Base-by-base conservation (phyloP, 192 early-diverging fungal species). In the Kappamyces sp. region DNA sequence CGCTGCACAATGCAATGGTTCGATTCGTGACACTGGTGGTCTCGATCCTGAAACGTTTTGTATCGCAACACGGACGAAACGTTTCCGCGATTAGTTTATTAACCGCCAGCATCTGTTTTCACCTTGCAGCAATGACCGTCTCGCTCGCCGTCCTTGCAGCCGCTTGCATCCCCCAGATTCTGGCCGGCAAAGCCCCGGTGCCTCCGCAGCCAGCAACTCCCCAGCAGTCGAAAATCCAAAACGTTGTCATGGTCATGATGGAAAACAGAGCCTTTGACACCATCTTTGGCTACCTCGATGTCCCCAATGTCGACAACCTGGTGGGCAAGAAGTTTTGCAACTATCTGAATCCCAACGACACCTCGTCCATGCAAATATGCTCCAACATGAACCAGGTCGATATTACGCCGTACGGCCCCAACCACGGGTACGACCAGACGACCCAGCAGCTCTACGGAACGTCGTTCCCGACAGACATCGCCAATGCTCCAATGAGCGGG, bases 261-360 rank as follows among this genome's bases (percentile, higher is more conserved):
- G 66, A 68, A 38, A 62, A 60, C 55, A 59, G 66, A 41, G 40
- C 62, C 11, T 64, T 64, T 54, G 62, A 64, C 41, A 22, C 40
- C 47, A 47, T 64, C 7, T 54, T 64, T n/a, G 62, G 62, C 6
- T 55, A 33, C 8, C 35, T 22, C 31, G 54, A 22, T 29, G 38
- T 35, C 43, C 31, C 54, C 0, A 46, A 54, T 30, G 57, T 52
- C 47, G 62, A 55, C 4, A 45, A 48, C 6, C 34, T 29, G 14
- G 5, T 58, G 40, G 45, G 45, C n/a, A 51, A 60, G 3, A 14
- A 46, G 33, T n/a, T 54, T 38, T 40, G 61, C 61, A 63, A 63
- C 45, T 30, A 36, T 29, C 22, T 34, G 1, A 8, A 31, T 32
- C n/a, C 54, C 5, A 49, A 8, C 31, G 32, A 57, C 45, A 52